Evolutionary conservation across 1,139 yeast genomes (phyloP), one percentile per base, ranked within the genome.

Genomic region (Tardiomyces digboiensis): DNA sequence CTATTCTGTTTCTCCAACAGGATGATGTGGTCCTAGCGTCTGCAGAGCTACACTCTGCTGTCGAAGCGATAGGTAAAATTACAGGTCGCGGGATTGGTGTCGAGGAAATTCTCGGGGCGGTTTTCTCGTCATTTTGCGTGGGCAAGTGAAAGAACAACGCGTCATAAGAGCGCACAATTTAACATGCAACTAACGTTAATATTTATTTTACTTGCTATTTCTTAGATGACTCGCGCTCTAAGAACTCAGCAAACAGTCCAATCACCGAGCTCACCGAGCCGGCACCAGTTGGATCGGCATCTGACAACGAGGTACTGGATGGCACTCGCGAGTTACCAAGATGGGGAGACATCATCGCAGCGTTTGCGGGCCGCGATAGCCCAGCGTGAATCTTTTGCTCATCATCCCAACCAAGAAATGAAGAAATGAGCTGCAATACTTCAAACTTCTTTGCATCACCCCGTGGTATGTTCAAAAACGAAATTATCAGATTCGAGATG

Each of bases 401-500:
- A 41, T 86, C 93, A 60, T 83, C 91, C 98, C 98, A 91, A 46
- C 78, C 82, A 48, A 91, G 68, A 54, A 83, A 81, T 48, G 86
- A 86, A 21, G 95, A 75, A 39, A 91, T 82, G 47, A 91, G 72
- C 59, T 80, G 87, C 45, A 91, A 71, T 3, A 93, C 95, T 67
- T 91, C 97, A 59, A 83, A 91, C 62, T 91, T 87, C 63, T 89
- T 91, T 13, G 95, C 76, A 60, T 91, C 99, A 1, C 94, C 96
- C 49, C 98, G 71, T 7, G 96, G 97, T 36, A 91, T 72, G 42
- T 82, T 83, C 16, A 91, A 73, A 64, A 89, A 91, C 42, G 94
- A 86, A 20, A 93, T 75, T 42, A 91, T 67, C 46, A 93, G 72
- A 60, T 91, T 91, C 2, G 97, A 82, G 3, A 93, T 79, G 47